Evolutionary conservation across 2,329 filamentous ascomycete species (phyloP).

Genomic region (Fusarium nisikadoi): DNA sequence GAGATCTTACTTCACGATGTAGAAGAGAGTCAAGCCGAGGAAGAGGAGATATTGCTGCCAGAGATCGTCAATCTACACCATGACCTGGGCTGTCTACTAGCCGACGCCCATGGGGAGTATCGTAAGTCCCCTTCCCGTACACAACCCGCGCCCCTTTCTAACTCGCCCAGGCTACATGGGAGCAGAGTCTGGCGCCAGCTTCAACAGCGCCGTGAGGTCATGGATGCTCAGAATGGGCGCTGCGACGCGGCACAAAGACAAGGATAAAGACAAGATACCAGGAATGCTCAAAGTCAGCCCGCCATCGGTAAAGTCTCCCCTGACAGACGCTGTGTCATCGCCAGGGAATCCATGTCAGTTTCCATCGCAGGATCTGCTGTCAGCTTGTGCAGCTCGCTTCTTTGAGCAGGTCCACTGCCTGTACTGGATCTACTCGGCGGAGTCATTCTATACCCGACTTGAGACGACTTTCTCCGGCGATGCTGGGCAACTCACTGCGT

Average conservation of each 20-base stretch:
- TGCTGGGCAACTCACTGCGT: rapidly evolving
- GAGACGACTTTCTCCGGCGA: not conserved
- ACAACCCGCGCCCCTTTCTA: rapidly evolving
- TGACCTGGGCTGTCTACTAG: not conserved
- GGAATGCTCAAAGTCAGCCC: not conserved
- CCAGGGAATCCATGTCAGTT: not conserved
- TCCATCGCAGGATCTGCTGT: rapidly evolving
- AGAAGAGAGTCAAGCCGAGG: not conserved
- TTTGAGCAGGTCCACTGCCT: not conserved
- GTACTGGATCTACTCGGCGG: not conserved
- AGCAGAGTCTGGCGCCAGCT: not conserved
- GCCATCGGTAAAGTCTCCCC: not conserved
- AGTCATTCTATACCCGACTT: not conserved
- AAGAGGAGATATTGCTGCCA: not conserved
- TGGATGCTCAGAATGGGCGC: not conserved
- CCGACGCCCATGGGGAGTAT: not conserved
- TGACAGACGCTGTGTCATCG: rapidly evolving
- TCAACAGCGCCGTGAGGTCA: not conserved
- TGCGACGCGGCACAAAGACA: not conserved
- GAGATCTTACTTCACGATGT: rapidly evolving
- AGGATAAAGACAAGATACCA: not conserved
- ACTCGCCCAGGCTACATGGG: not conserved
- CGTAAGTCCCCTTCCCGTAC: rapidly evolving
- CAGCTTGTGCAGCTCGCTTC: not conserved
- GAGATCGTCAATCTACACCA: not conserved